These are phyloP conservation scores for Purpureocillium lavendulum DNA, from an alignment of 2,329 filamentous ascomycete genomes.

Conservation along the genomic window DNA sequence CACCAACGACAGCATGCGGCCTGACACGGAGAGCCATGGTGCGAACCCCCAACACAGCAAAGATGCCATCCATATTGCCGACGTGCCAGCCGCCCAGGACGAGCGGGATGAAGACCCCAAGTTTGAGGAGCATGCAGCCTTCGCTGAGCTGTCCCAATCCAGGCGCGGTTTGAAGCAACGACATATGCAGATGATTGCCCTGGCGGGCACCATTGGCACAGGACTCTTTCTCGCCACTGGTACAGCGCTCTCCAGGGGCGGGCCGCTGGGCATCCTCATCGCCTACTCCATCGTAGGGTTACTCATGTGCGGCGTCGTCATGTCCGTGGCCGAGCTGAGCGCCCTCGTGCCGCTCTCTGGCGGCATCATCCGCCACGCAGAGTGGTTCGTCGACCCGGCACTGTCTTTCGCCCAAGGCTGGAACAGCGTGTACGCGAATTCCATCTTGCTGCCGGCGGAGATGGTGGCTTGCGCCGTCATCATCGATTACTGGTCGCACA, in stretches of 20 bases:
- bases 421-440: slow-evolving; percentile 42
- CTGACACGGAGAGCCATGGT: too few relatives aligned
- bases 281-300: slow-evolving; percentile 47
- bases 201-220: slow-evolving; percentile 41
- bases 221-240: slow-evolving; percentile 67
- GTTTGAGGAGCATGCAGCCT: slow-evolving; percentile 6
- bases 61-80: too few relatives aligned
- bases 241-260: slow-evolving; percentile 49
- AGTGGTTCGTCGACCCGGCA: slow-evolving; percentile 50
- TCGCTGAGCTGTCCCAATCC: slow-evolving; percentile 4
- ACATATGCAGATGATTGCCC: slow-evolving; percentile 42
- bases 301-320: slow-evolving; percentile 39
- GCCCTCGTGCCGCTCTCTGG: slow-evolving; percentile 53
- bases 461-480: slow-evolving; percentile 45
- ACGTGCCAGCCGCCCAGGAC: too few relatives aligned
- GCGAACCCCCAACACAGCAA: too few relatives aligned
- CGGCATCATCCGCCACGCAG: slow-evolving; percentile 53
- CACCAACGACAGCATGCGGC: too few relatives aligned
- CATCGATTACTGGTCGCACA: slow-evolving; percentile 30
- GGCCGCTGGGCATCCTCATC: slow-evolving; percentile 40
- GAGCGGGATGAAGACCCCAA: too few relatives aligned
- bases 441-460: slow-evolving; percentile 44
- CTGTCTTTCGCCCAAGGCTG: slow-evolving; percentile 45
- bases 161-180: slow-evolving; percentile 17
- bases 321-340: slow-evolving; percentile 52